Base-by-base conservation (phyloP, 2,329 filamentous ascomycete species). In the Fusarium robinianum region DNA sequence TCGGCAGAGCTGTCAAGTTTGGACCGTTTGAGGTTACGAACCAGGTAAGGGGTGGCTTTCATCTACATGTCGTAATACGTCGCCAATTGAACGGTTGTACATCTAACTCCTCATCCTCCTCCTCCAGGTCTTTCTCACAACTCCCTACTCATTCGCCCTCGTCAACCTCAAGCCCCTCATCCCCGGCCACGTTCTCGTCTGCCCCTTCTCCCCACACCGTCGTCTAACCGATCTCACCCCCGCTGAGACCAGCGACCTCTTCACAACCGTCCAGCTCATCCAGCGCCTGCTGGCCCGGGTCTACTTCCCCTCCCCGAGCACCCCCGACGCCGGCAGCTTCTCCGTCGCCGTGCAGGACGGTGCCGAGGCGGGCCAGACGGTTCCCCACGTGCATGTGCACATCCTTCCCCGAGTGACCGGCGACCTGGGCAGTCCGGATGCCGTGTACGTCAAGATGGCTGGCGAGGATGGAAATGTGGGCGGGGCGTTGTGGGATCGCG, bases 261-360 rank as follows among this genome's bases (percentile, higher is more conserved):
- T 96, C 72, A 68, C 79, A n/a, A 86, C 91, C 2, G 90, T 95
- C 18, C 90, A 94, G 67, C 81, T 83, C 26, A 84, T 95, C 5
- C 85, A 91, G 59, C 79, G 78, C 32, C 90, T 95, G 73, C 78
- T 96, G 8, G 79, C 80, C 1, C 69, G 67, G 11, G 67, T 72
- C 23, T 83, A 83, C 62, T 83, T 84, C 55, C 53, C 61, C 7
- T 74, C 19, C 67, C 83, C 51, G 78, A 79, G 60, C n/a, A n/a
- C n/a, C 27, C 64, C 69, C 8, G 69, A 77, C 22, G 86, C 83
- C 5, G 83, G 88, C 8, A 87, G 88, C 47, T 86, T 97, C 71
- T 97, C 96, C 64, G 84, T 99, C 35, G 91, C 92, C 0, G 80
- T 99, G n/a, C 94, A 99, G 67, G 94, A 99, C 67, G 94, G 94